Conservation (phyloP, 371 early-diverging fungal species). For the Dinochytrium kinnereticum region DNA sequence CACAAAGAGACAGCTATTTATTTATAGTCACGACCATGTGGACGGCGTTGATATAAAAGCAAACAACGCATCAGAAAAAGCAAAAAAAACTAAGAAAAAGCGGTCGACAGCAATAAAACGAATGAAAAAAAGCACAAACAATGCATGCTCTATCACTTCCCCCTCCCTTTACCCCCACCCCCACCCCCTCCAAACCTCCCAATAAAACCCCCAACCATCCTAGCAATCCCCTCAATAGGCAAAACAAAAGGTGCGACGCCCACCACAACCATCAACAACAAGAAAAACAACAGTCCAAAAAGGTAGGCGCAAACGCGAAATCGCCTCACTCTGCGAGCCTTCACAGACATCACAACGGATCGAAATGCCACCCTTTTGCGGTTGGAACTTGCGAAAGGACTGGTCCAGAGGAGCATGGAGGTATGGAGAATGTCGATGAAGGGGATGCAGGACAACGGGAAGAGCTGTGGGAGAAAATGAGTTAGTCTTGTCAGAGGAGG, state of each 20-base stretch:
- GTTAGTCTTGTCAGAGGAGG: no score
- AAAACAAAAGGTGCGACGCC: not conserved
- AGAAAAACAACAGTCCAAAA: not conserved
- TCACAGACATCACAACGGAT: not conserved
- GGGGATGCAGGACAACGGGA: slow-evolving; percentile 32
- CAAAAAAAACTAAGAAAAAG: no score
- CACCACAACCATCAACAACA: not conserved
- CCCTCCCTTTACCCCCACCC: not conserved
- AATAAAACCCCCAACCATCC: not conserved
- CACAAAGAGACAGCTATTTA: no score
- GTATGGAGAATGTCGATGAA: slow-evolving; percentile 35
- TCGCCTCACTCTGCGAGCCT: not conserved
- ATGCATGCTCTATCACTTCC: no score
- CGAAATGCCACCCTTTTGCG: not conserved
- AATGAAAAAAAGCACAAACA: no score
- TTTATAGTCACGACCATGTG: no score
- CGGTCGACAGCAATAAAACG: no score
- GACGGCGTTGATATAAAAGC: no score
- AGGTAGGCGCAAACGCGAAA: not conserved
- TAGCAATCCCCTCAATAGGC: not conserved
- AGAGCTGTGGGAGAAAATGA: slow-evolving; percentile 14
- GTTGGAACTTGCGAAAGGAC: not conserved
- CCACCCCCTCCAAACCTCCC: not conserved
- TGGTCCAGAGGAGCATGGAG: slow-evolving; percentile 36
- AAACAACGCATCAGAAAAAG: no score